phyloP scores from a whole-genome alignment of 305 asterid species.

The Solanum hybrid region DNA sequence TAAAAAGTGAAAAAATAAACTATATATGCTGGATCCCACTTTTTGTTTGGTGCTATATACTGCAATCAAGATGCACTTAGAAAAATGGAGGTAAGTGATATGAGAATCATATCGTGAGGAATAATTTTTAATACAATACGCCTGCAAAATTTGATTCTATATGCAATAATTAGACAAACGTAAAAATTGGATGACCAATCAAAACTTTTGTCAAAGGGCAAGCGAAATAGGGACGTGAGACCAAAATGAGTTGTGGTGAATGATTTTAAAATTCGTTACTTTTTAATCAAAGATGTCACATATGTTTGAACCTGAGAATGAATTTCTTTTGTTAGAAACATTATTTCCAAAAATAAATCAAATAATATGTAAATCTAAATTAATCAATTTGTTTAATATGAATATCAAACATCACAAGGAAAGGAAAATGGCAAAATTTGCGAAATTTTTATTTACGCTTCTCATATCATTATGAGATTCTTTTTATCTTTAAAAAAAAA shows the following conservation, averaged over 20 bases:
- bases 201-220: not conserved
- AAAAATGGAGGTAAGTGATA: not conserved
- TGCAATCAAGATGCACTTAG: not conserved
- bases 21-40: not conserved
- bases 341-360: no score
- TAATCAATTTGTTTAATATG: no score
- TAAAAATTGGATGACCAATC: not conserved
- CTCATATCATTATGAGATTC: no score
- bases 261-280: not conserved
- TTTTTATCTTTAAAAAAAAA: no score
- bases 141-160: not conserved
- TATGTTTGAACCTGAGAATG: not conserved
- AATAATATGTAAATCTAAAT: no score
- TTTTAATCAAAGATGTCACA: not conserved
- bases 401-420: no score
- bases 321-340: no score
- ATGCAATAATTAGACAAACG: not conserved
- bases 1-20: not conserved
- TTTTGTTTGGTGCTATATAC: not conserved
- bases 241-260: not conserved
- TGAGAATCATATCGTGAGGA: not conserved
- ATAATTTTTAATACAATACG: not conserved
- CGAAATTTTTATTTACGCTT: no score
- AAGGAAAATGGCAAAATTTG: no score
- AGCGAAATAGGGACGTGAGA: not conserved